phyloP scores from a whole-genome alignment of 106 monocot genomes.

The Cymbidium sinense region DNA sequence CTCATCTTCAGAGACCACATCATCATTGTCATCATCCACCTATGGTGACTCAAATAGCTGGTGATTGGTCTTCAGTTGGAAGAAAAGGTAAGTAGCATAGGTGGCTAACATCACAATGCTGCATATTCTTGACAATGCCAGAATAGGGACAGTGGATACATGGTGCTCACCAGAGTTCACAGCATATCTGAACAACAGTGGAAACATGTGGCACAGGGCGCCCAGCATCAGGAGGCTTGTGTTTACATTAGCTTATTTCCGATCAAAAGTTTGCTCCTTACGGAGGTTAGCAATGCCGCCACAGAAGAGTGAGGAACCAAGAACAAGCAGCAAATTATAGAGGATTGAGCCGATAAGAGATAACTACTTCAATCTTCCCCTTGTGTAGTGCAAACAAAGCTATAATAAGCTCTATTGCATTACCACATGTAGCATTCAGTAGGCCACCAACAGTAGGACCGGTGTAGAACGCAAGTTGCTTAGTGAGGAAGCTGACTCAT shows the following conservation, averaged over 20 bases:
- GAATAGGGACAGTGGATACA: not conserved
- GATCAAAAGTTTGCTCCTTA: conserved; percentile 44
- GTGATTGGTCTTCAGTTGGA: conserved; percentile 87
- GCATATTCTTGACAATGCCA: conserved; percentile 55
- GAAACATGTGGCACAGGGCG: conserved; percentile 29
- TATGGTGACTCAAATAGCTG: conserved; percentile 45
- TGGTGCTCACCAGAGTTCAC: conserved; percentile 1
- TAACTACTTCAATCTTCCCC: conserved; percentile 46
- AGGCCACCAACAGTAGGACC: conserved; percentile 84
- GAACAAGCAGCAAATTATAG: conserved; percentile 76
- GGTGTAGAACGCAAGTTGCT: conserved; percentile 74
- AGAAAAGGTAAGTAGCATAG: conserved; percentile 69
- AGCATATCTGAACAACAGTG: conserved; percentile 34
- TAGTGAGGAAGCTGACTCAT: too few relatives aligned
- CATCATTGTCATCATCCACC: conserved; percentile 34
- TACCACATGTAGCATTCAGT: conserved; percentile 46
- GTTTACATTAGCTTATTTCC: conserved; percentile 78
- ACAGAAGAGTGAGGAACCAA: conserved; percentile 62
- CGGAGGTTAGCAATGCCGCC: conserved; percentile 47
- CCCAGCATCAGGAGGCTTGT: conserved; percentile 51
- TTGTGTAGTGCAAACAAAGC: conserved; percentile 44
- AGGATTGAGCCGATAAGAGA: conserved; percentile 67
- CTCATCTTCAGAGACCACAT: conserved; percentile 28
- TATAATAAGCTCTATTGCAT: conserved; percentile 69
- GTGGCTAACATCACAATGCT: conserved; percentile 70